A percentile compares a stretch with the other conserved stretches of the same genome.
Conservation (phyloP, 805 yeast genomes). For the Yarrowia sp. region DNA sequence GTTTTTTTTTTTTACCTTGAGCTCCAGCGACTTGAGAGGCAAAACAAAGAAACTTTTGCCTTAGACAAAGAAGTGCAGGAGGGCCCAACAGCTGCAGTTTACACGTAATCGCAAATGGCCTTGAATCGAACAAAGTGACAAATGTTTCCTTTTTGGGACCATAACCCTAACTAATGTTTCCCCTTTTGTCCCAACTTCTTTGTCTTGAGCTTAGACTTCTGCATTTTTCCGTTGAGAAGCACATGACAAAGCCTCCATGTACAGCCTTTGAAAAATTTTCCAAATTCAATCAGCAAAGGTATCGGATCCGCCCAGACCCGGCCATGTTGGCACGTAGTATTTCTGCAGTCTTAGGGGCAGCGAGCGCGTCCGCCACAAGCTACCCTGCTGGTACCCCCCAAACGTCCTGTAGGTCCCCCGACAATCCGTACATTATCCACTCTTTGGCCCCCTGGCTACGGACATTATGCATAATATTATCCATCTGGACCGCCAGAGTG, state of each 20-base stretch:
- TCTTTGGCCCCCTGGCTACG: slow-evolving; percentile 7
- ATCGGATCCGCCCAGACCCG: neutral
- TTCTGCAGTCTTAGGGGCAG: too few relatives aligned
- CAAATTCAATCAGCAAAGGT: slow-evolving; percentile 4
- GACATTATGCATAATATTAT: neutral
- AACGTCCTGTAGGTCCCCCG: neutral
- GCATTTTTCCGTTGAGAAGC: slow-evolving; percentile 25
- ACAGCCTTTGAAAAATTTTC: slow-evolving; percentile 22
- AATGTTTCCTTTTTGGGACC: neutral
- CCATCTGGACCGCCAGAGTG: slow-evolving; percentile 22
- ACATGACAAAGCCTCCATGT: slow-evolving; percentile 22
- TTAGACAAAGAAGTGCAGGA: neutral
- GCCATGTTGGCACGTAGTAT: too few relatives aligned
- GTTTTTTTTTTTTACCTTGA: neutral
- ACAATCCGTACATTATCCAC: neutral
- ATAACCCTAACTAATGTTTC: neutral
- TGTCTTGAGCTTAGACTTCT: neutral
- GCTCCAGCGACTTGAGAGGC: slow-evolving; percentile 8
- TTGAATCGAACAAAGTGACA: neutral
- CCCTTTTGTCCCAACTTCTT: slow-evolving; percentile 7
- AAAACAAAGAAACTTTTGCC: neutral
- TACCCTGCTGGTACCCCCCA: too few relatives aligned
- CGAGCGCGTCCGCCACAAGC: too few relatives aligned
- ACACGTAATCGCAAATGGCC: slow-evolving; percentile 22
- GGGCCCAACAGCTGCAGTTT: slow-evolving; percentile 20